Base-by-base conservation (phyloP, 2,329 filamentous ascomycete species). In the Colletotrichum sp. region DNA sequence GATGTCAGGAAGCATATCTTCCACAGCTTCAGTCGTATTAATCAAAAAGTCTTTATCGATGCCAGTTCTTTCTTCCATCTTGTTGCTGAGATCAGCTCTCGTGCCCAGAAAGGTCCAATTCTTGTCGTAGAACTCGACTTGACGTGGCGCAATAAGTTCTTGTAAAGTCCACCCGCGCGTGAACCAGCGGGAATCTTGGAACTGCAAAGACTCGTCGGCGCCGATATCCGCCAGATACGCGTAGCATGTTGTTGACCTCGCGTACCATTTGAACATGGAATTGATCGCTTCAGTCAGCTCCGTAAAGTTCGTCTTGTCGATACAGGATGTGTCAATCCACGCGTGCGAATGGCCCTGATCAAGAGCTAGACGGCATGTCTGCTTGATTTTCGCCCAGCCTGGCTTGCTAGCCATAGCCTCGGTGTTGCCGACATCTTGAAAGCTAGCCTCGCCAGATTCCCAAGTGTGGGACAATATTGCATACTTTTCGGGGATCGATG, bases 231-330 rank as follows among this genome's bases (percentile, higher is more conserved):
- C 13, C 3, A 65, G 24, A 1, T 26, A 65, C 9, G 36, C 34
- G 21, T 39, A 65, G 2, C 63, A 65, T 7, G 8, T 24, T 1
- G 24, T 9, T 8, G 32, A 12, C 8, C 16, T 65, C 1, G 15
- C 34, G 16, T 49, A 65, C 34, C 34, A 65, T 44, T 44, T 65
- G 34, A 65, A 65, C 63, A 65, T 65, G 34, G 63, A 65, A n/a
- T 49, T 65, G 63, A 65, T 65, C 0, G 34, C 63, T 28, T 65
- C 63, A 24, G 4, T 13, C 5, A 65, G 34, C 36, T 65, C 63
- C 4, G 34, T 44, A 0, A 39, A 26, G 8, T n/a, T 65, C 6
- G 36, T n/a, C 2, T 65, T 44, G 63, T 49, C 62, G 62, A 65
- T 26, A 18, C 62, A 65, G 4, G 16, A 65, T 0, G 62, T 65